Percentiles rank a stretch among this genome's conserved stretches.
These are phyloP conservation scores for Curvularia lunata DNA, from an alignment of 2,329 filamentous ascomycete genomes.

Conservation along the genomic window DNA sequence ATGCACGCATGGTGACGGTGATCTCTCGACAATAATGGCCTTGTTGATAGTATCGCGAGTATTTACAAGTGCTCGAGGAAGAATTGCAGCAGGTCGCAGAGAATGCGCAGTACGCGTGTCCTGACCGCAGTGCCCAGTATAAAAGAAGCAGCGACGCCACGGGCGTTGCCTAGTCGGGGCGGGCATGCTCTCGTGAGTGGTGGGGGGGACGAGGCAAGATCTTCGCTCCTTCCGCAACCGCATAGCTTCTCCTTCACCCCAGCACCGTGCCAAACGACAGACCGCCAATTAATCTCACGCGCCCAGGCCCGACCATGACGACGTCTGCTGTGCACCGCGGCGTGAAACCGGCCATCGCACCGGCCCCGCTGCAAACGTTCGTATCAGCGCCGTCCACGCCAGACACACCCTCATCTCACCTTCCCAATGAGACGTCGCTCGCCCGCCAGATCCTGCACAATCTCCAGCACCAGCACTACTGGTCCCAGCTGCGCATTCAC, in stretches of 20 bases:
- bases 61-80: neutral
- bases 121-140: neutral
- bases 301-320: slow-evolving; percentile 33
- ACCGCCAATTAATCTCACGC: slow-evolving; percentile 29
- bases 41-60: no score
- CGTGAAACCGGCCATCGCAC: slow-evolving; percentile 34
- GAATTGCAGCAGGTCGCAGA: neutral
- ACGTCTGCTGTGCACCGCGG: slow-evolving; percentile 20
- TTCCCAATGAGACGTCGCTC: slow-evolving; percentile 55
- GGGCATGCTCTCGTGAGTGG: slow-evolving; percentile 21
- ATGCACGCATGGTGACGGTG: slow-evolving; percentile 31
- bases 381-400: slow-evolving; percentile 25
- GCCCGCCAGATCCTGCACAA: slow-evolving; percentile 71
- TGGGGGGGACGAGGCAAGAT: slow-evolving; percentile 21
- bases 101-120: neutral
- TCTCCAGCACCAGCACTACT: slow-evolving; percentile 76
- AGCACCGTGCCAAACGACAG: slow-evolving; percentile 29
- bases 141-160: neutral
- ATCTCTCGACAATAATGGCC: neutral
- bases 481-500: slow-evolving; percentile 67
- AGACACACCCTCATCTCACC: slow-evolving; percentile 27
- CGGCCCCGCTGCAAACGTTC: slow-evolving; percentile 44
- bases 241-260: slow-evolving; percentile 27
- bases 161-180: slow-evolving; percentile 17
- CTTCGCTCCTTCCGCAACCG: slow-evolving; percentile 44